Percentiles rank a stretch among this genome's conserved stretches.
phyloP scores from a whole-genome alignment of 1,139 yeast genomes.

The Magnusiomyces paraingens region DNA sequence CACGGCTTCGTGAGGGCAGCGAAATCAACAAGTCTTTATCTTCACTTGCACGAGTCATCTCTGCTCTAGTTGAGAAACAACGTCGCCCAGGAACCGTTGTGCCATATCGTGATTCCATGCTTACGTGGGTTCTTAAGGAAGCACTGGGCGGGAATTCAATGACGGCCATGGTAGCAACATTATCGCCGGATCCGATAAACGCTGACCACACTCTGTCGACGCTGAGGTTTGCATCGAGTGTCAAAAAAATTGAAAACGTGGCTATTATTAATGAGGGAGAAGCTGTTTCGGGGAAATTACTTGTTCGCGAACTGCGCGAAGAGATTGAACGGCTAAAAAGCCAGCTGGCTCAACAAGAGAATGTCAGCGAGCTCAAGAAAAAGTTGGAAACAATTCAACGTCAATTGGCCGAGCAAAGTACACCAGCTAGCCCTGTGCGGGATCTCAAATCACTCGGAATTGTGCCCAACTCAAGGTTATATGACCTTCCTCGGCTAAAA shows the following conservation, averaged over 20 bases:
- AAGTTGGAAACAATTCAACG: background rate
- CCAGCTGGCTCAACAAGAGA: constrained; percentile 12
- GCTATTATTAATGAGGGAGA: constrained; percentile 22
- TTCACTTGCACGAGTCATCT: constrained; percentile 81
- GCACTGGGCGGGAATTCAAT: constrained; percentile 62
- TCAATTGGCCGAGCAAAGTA: background rate
- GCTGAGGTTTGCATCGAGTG: constrained; percentile 47
- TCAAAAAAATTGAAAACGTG: constrained; percentile 21
- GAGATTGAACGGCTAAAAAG: constrained; percentile 24
- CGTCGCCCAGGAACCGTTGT: constrained; percentile 32
- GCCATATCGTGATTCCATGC: constrained; percentile 56
- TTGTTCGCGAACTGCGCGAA: constrained; percentile 27
- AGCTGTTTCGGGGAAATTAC: constrained; percentile 17
- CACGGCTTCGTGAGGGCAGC: constrained; percentile 84
- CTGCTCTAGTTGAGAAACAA: constrained; percentile 24
- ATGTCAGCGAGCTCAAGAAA: no score
- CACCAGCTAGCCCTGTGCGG: background rate
- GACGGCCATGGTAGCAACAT: constrained; percentile 61
- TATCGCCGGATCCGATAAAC: constrained; percentile 50
- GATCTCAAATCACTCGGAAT: constrained; percentile 21
- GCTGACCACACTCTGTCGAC: constrained; percentile 62
- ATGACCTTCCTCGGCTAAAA: constrained; percentile 5
- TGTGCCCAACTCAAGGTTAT: constrained; percentile 27
- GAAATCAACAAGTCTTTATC: constrained; percentile 83
- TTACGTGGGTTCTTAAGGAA: constrained; percentile 59